Percentiles rank a stretch among this genome's conserved stretches.
These are phyloP conservation scores for Pestalotiopsis sp. DNA, from an alignment of 2,329 filamentous ascomycete species.

Conservation along the genomic window DNA sequence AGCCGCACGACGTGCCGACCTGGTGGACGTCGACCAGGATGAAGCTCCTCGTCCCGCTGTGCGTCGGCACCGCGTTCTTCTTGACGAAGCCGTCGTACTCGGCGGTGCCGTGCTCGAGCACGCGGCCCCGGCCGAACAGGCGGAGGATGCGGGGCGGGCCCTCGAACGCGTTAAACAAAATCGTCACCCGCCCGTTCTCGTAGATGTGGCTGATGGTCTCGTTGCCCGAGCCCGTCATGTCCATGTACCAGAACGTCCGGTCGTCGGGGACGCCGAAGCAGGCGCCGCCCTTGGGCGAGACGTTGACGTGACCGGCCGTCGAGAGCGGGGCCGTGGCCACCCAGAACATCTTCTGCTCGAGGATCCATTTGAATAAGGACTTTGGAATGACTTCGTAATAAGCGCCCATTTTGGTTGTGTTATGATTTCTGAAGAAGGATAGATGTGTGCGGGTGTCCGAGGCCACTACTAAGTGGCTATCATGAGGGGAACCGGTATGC, in stretches of 20 bases:
- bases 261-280: constrained; percentile 34
- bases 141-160: constrained; percentile 38
- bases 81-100: constrained; percentile 34
- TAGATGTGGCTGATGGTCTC: constrained; percentile 77
- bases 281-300: constrained; percentile 73
- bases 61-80: constrained; percentile 26
- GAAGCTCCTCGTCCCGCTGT: constrained; percentile 34
- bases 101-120: constrained; percentile 32
- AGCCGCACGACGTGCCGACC: constrained; percentile 39
- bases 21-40: constrained; percentile 40
- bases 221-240: constrained; percentile 72
- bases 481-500: background rate
- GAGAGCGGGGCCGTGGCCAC: constrained; percentile 69
- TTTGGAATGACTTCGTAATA: constrained; percentile 31
- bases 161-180: constrained; percentile 64
- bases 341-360: constrained; percentile 72
- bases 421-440: background rate
- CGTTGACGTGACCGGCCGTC: constrained; percentile 67
- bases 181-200: constrained; percentile 73
- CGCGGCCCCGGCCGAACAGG: constrained; percentile 37
- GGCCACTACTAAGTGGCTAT: background rate
- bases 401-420: constrained; percentile 20
- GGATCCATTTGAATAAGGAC: constrained; percentile 61
- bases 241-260: constrained; percentile 53
- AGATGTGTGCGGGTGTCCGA: background rate